These are phyloP conservation scores for Malassezia sympodialis DNA, from an alignment of 1,284 basidiomycete species.

Conservation along the genomic window DNA sequence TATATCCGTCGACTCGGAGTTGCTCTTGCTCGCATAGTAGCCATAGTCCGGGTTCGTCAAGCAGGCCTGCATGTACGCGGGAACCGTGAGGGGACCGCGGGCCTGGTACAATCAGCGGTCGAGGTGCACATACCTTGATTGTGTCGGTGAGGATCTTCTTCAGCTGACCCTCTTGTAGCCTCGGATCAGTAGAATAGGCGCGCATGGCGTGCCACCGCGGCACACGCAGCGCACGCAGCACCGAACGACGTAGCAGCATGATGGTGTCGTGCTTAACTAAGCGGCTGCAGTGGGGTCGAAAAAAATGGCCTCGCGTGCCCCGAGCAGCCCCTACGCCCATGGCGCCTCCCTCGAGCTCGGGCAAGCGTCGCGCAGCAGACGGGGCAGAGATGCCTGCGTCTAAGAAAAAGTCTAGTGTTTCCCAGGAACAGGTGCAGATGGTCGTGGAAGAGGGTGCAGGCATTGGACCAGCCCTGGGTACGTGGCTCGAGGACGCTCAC, in stretches of 20 bases:
- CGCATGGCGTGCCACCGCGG: background rate
- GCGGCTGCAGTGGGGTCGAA: background rate
- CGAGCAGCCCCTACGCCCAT: background rate
- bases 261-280: background rate
- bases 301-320: background rate
- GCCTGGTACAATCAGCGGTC: constrained; percentile 9
- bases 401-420: constrained; percentile 1
- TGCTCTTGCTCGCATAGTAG: constrained; percentile 29
- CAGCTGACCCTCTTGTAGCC: background rate
- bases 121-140: constrained; percentile 1
- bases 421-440: background rate
- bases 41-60: constrained; percentile 43
- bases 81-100: constrained; percentile 39
- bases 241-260: background rate
- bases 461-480: constrained; percentile 10
- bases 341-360: background rate
- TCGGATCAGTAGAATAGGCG: background rate
- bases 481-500: background rate
- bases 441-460: background rate
- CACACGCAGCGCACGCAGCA: constrained; percentile 2
- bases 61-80: constrained; percentile 45
- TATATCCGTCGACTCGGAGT: constrained; percentile 52
- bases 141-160: constrained; percentile 7
- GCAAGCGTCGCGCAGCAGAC: constrained; percentile 8
- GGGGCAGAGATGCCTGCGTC: background rate